Percentiles rank a stretch among this genome's conserved stretches.
These are phyloP conservation scores for Elongisporangium undulatum DNA, from an alignment of 352 stramenopile species.

Conservation along the genomic window DNA sequence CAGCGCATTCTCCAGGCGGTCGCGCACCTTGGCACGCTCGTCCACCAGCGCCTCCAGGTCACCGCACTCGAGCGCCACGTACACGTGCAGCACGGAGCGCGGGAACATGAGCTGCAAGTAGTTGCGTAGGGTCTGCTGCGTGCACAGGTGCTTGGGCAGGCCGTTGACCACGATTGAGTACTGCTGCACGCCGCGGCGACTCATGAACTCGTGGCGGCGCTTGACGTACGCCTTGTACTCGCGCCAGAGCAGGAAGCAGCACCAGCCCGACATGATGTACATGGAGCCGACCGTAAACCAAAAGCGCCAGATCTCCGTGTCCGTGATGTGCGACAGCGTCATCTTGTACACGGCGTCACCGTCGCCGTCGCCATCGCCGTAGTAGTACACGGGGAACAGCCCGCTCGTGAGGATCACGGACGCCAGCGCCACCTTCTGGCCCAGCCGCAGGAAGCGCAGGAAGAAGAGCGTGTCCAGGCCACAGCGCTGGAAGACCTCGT, in stretches of 20 bases:
- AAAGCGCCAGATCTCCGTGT: constrained; percentile 53
- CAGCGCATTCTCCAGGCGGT: constrained; percentile 65
- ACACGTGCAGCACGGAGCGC: constrained; percentile 58
- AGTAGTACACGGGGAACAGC: constrained; percentile 82
- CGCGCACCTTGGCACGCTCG: constrained; percentile 59
- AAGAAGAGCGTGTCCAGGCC: constrained; percentile 83
- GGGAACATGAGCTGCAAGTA: constrained; percentile 77
- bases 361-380: constrained; percentile 29
- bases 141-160: constrained; percentile 66
- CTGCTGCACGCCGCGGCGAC: constrained; percentile 55
- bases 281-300: constrained; percentile 61
- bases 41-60: constrained; percentile 71
- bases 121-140: constrained; percentile 69
- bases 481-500: constrained; percentile 61
- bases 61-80: constrained; percentile 70
- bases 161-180: constrained; percentile 78
- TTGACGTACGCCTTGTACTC: constrained; percentile 75
- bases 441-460: constrained; percentile 64
- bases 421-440: constrained; percentile 63
- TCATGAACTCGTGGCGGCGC: constrained; percentile 75
- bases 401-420: constrained; percentile 51
- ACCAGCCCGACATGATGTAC: constrained; percentile 55
- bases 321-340: constrained; percentile 61
- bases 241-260: constrained; percentile 56
- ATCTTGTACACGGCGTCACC: constrained; percentile 49